Evolutionary conservation across 352 stramenopile genomes (phyloP), one percentile per base, ranked within the genome.

Genomic region (Aphanomyces astaci): DNA sequence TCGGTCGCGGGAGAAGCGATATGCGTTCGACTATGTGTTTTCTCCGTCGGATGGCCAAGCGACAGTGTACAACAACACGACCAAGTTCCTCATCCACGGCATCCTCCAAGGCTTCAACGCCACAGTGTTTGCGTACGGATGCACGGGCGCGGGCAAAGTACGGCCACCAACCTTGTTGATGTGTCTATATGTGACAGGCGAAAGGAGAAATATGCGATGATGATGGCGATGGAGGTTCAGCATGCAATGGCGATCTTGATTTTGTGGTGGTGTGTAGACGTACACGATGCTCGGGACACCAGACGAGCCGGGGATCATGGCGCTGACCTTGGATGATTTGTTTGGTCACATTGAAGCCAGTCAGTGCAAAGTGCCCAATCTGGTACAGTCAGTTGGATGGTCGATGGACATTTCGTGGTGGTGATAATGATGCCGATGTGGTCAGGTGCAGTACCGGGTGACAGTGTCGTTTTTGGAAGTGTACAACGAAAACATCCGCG

Each of bases 401-500:
- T n/a, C n/a, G n/a, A 63, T 71, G 82, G 15, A 49, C 46, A 3
- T 67, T 81, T 28, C 66, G 67, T 7, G 59, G 73, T 10, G 59
- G 68, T 2, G 72, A 32, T 1, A 36, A 27, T 31, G 56, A 65
- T 19, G 36, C 4, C 52, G 17, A 17, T 10, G 9, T n/a, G 22
- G 17, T 28, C 56, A 66, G 22, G 78, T 85, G 36, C 62, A 60
- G 28, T 94, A 89, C 65, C 78, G 82, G 28, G 86, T 96, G 3
- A 85, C 73, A 10, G 87, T 96, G 10, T 96, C 88, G 5, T 96
- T 95, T 63, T 72, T 96, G 3, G 89, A 96, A 63, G 84, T 97
- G 28, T 97, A 97, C 83, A 97, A 97, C 57, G 90, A 97, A 69
- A 96, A 94, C 67, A 97, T 98, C 59, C 79, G 87, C 3, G 92